Conservation (phyloP, 495 filamentous ascomycete species). For the Emericellopsis terricola region DNA sequence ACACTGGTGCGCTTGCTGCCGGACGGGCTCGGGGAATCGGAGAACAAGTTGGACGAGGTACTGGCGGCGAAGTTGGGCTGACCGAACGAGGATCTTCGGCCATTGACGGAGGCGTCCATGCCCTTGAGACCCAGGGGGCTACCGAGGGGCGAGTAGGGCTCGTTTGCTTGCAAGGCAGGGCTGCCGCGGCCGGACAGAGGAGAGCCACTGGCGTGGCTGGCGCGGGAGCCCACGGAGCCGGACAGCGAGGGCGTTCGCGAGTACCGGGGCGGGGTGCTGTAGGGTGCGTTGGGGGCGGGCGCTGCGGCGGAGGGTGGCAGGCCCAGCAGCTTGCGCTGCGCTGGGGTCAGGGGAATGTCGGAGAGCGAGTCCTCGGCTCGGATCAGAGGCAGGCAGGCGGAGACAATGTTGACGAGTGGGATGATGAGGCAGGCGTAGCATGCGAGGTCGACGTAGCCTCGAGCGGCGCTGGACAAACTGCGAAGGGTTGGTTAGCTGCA, state of each 20-base stretch:
- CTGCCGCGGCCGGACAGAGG: slow-evolving; percentile 24
- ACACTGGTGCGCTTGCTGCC: slow-evolving; percentile 50
- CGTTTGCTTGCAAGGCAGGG: slow-evolving; percentile 11
- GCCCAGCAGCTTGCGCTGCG: slow-evolving; percentile 70
- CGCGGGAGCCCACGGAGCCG: slow-evolving; percentile 29
- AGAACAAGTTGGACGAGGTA: slow-evolving; percentile 11
- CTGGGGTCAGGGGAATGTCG: slow-evolving; percentile 83
- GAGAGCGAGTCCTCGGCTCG: slow-evolving; percentile 53
- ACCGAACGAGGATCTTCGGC: slow-evolving; percentile 45
- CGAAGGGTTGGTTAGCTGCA: too few relatives aligned
- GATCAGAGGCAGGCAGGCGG: slow-evolving; percentile 50
- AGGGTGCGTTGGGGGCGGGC: slow-evolving; percentile 43
- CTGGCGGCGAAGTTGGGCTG: slow-evolving; percentile 12
- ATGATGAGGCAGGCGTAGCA: too few relatives aligned
- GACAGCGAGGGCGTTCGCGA: slow-evolving; percentile 46
- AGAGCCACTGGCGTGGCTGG: slow-evolving; percentile 32
- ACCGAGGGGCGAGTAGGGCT: slow-evolving; percentile 13
- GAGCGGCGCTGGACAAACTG: too few relatives aligned
- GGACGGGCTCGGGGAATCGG: slow-evolving; percentile 42
- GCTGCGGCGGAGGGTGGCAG: slow-evolving; percentile 53
- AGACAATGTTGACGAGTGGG: slow-evolving; percentile 44
- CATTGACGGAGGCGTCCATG: slow-evolving; percentile 30
- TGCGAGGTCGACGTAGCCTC: too few relatives aligned
- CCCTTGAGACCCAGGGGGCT: slow-evolving; percentile 60
- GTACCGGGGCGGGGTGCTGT: slow-evolving; percentile 79